Evolutionary conservation across 306 rosid genomes (phyloP).

Genomic region (Begonia masoniana): DNA sequence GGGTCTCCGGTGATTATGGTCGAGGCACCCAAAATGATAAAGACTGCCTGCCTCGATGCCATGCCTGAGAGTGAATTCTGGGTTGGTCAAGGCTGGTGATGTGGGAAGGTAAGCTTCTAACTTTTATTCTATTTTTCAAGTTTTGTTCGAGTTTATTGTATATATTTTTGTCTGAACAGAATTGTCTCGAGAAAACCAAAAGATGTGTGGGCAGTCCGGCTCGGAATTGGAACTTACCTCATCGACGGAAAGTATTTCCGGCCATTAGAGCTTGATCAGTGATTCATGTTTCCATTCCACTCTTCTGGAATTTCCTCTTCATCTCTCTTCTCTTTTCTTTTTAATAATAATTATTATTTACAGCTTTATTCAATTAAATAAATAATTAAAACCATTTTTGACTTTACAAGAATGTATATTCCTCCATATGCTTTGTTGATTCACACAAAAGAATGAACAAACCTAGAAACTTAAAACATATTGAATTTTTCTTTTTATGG

Average conservation of each 20-base stretch:
- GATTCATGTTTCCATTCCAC: background rate
- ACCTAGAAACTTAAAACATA: too few relatives aligned
- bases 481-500: too few relatives aligned
- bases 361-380: too few relatives aligned
- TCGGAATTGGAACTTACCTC: constrained; percentile 63
- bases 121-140: background rate
- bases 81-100: constrained; percentile 69
- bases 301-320: too few relatives aligned
- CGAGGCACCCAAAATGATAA: constrained; percentile 71
- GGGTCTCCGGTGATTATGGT: constrained; percentile 66
- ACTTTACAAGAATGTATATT: too few relatives aligned
- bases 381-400: too few relatives aligned
- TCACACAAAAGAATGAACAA: too few relatives aligned
- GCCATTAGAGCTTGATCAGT: constrained; percentile 57
- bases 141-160: too few relatives aligned
- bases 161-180: constrained; percentile 20
- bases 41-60: constrained; percentile 67
- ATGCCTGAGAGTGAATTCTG: constrained; percentile 56
- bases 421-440: too few relatives aligned
- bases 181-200: constrained; percentile 79
- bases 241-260: constrained; percentile 74
- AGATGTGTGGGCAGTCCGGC: constrained; percentile 80
- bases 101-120: constrained; percentile 55
- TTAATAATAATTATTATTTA: too few relatives aligned
- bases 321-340: too few relatives aligned